Evolutionary conservation across 1,284 basidiomycete species (phyloP).

Genomic region (Caloboletus inedulis): DNA sequence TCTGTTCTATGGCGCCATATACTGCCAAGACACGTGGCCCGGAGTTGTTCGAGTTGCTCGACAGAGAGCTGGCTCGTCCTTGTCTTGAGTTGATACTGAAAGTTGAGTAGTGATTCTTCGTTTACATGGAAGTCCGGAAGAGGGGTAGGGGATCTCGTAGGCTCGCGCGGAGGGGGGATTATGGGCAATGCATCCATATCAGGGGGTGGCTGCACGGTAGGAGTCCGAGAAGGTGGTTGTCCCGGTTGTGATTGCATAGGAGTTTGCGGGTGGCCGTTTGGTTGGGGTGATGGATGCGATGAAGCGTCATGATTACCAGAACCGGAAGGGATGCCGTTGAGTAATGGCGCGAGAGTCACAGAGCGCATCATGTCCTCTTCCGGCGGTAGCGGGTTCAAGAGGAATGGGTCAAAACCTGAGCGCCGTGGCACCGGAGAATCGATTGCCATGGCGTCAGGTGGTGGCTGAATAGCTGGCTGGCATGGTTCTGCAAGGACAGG

Average conservation of each 20-base stretch:
- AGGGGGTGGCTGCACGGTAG: slow-evolving; percentile 6
- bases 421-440: slow-evolving; percentile 29
- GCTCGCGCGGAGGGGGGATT: slow-evolving; percentile 34
- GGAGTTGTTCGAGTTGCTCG: slow-evolving; percentile 91
- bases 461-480: background rate
- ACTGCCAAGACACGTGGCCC: slow-evolving; percentile 76
- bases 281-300: slow-evolving; percentile 5
- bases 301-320: background rate
- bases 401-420: slow-evolving; percentile 51
- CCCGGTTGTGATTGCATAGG: slow-evolving; percentile 9
- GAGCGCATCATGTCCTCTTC: slow-evolving; percentile 30
- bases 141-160: slow-evolving; percentile 57
- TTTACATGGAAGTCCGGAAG: slow-evolving; percentile 67
- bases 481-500: slow-evolving; percentile 11
- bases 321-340: slow-evolving; percentile 23
- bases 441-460: slow-evolving; percentile 34
- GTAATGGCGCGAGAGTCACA: slow-evolving; percentile 22
- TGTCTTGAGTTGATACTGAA: slow-evolving; percentile 47
- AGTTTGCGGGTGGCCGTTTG: slow-evolving; percentile 16
- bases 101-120: slow-evolving; percentile 41
- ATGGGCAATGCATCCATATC: slow-evolving; percentile 20
- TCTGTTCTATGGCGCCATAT: slow-evolving; percentile 80
- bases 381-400: slow-evolving; percentile 54
- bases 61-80: slow-evolving; percentile 63
- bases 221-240: slow-evolving; percentile 4